Evolutionary conservation across 148 eudicot genomes (phyloP).

Genomic region (Suaeda aralocaspica): DNA sequence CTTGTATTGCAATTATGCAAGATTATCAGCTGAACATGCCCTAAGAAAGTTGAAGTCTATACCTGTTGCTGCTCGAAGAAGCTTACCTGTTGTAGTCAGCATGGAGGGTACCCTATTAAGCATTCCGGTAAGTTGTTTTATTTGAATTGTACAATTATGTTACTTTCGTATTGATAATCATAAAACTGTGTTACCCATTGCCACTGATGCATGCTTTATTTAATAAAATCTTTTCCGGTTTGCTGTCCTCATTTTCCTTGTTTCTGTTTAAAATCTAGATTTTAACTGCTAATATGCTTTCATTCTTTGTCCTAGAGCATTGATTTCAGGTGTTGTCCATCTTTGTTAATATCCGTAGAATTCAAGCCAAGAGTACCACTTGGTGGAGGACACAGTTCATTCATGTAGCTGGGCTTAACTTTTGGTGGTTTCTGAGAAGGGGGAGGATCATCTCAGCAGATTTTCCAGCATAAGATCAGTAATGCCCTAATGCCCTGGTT

Average conservation of each 20-base stretch:
- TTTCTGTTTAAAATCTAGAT: background rate
- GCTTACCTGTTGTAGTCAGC: constrained; percentile 66
- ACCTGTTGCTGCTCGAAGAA: constrained; percentile 82
- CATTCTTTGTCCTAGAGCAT: constrained; percentile 44
- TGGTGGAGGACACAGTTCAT: constrained; percentile 76
- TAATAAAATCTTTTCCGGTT: background rate
- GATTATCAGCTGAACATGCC: constrained; percentile 54
- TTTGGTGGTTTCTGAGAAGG: background rate
- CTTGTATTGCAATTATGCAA: constrained; percentile 33
- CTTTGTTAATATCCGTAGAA: constrained; percentile 49
- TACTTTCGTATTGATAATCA: background rate
- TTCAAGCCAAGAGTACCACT: constrained; percentile 81
- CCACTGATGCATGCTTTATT: too few species aligned
- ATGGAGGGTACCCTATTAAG: constrained; percentile 49
- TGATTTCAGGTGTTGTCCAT: constrained; percentile 57
- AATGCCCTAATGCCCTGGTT: background rate
- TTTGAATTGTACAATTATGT: background rate
- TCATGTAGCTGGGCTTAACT: constrained; percentile 25
- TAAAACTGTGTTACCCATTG: background rate
- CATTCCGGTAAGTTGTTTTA: constrained; percentile 53
- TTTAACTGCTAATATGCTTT: constrained; percentile 9
- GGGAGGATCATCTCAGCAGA: constrained; percentile 4
- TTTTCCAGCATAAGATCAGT: constrained; percentile 3
- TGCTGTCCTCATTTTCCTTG: background rate
- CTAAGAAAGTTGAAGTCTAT: constrained; percentile 56